These are phyloP conservation scores for Phanerochaete sordida DNA, from an alignment of 768 basidiomycete genomes.

Conservation along the genomic window DNA sequence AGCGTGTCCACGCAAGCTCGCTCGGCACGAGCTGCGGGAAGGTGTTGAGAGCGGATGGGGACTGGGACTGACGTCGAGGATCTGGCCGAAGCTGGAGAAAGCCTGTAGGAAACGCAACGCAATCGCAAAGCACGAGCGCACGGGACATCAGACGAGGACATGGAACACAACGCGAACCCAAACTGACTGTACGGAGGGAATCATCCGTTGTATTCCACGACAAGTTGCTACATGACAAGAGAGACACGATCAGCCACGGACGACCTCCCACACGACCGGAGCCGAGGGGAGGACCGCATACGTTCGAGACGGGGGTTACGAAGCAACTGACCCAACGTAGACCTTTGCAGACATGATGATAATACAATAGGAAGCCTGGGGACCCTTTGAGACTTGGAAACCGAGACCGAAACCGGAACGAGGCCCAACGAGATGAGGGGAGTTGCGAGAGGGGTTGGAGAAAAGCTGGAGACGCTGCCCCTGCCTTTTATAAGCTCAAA, in stretches of 20 bases:
- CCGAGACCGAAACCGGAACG: conserved; percentile 57
- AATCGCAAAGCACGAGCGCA: conserved; percentile 41
- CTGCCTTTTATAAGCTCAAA: conserved; percentile 5
- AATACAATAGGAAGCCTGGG: conserved; percentile 50
- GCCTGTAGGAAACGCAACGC: conserved; percentile 50
- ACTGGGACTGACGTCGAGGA: conserved; percentile 77
- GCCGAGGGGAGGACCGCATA: conserved; percentile 30
- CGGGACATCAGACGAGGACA: conserved; percentile 21
- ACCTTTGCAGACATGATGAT: conserved; percentile 75
- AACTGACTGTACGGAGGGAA: conserved; percentile 81
- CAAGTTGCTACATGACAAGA: conserved; percentile 71
- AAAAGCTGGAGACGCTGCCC: neutral
- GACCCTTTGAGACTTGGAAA: conserved; percentile 44
- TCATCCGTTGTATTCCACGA: conserved; percentile 98
- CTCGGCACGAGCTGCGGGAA: neutral
- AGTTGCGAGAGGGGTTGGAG: conserved; percentile 37
- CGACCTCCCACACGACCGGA: conserved; percentile 36
- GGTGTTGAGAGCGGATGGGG: neutral
- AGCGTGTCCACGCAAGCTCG: neutral
- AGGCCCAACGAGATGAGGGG: conserved; percentile 41
- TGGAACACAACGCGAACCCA: conserved; percentile 31
- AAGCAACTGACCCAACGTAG: conserved; percentile 91
- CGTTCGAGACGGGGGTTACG: conserved; percentile 41
- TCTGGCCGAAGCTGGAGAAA: conserved; percentile 76
- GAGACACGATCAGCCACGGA: conserved; percentile 30